Percentiles rank a stretch among this genome's conserved stretches.
Conservation (phyloP, 768 basidiomycete species). For the Termitomyces bulborhizus region DNA sequence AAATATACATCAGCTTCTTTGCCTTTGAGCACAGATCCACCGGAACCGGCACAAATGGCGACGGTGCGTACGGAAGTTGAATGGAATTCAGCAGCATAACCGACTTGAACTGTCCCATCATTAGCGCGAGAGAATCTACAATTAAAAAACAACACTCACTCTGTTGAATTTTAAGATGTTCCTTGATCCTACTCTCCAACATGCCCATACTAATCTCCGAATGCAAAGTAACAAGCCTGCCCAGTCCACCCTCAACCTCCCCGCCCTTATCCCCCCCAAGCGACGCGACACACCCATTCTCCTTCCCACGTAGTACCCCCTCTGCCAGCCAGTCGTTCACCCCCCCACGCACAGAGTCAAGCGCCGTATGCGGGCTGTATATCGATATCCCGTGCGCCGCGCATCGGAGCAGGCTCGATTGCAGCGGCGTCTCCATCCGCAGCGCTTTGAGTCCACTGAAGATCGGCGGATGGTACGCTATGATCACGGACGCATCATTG, state of each 20-base stretch:
- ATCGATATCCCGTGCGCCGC: constrained; percentile 80
- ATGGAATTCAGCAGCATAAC: constrained; percentile 31
- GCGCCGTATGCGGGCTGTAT: constrained; percentile 82
- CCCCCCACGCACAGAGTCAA: constrained; percentile 80
- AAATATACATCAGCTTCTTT: constrained; percentile 80
- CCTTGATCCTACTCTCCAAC: constrained; percentile 65
- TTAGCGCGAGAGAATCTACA: too few relatives aligned
- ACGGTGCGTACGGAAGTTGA: constrained; percentile 46
- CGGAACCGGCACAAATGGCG: constrained; percentile 90
- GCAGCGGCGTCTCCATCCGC: constrained; percentile 73
- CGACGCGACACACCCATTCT: constrained; percentile 27
- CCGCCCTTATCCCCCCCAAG: constrained; percentile 36
- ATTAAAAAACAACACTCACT: constrained; percentile 35
- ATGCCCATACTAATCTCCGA: constrained; percentile 53
- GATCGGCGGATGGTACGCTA: constrained; percentile 84
- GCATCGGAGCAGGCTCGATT: constrained; percentile 73
- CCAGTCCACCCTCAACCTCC: constrained; percentile 49
- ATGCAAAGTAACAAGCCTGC: constrained; percentile 59
- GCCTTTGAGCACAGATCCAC: constrained; percentile 68
- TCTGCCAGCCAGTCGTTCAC: constrained; percentile 87
- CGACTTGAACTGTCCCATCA: constrained; percentile 55
- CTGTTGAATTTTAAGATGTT: constrained; percentile 50
- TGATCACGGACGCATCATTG: constrained; percentile 55
- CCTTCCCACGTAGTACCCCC: constrained; percentile 36
- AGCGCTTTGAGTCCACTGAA: constrained; percentile 72